Conservation (phyloP, 2,329 filamentous ascomycete species). For the Didymella pinodella region DNA sequence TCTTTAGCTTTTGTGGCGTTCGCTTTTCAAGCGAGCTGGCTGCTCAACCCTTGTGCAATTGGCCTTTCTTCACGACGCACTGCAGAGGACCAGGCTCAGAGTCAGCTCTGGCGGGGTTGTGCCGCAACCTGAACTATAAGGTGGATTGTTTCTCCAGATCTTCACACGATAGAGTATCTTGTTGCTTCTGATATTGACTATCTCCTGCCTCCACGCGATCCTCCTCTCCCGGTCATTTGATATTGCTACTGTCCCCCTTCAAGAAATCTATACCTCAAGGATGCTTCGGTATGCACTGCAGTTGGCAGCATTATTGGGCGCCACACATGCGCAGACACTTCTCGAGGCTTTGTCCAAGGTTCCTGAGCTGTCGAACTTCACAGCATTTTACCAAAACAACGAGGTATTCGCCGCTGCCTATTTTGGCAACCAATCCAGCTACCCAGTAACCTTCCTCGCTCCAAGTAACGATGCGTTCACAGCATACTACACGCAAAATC, state of each 20-base stretch:
- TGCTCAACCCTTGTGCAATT: constrained; percentile 11
- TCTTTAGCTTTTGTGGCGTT: constrained; percentile 9
- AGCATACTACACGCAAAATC: constrained; percentile 18
- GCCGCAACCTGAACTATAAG: not conserved
- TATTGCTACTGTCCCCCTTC: not conserved
- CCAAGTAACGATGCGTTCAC: constrained; percentile 33
- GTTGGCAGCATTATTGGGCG: not conserved
- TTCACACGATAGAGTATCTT: not conserved
- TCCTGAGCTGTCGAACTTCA: constrained; percentile 34
- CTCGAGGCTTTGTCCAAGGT: constrained; percentile 27
- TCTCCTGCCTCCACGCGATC: not conserved
- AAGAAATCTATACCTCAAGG: not conserved
- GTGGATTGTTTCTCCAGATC: not conserved
- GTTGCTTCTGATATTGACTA: not conserved
- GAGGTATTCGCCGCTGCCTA: constrained; percentile 25
- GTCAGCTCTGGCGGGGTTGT: constrained; percentile 14
- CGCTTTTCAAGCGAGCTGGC: constrained; percentile 12
- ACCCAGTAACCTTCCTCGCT: constrained; percentile 35
- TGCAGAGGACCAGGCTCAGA: constrained; percentile 10
- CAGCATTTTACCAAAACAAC: constrained; percentile 31
- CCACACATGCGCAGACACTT: constrained; percentile 20
- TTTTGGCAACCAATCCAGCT: constrained; percentile 26
- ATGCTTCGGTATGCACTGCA: not conserved
- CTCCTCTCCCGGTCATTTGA: not conserved
- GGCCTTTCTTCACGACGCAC: constrained; percentile 1